phyloP scores from a whole-genome alignment of 2,329 filamentous ascomycete genomes.

The Calonectria pseudoturangicola region DNA sequence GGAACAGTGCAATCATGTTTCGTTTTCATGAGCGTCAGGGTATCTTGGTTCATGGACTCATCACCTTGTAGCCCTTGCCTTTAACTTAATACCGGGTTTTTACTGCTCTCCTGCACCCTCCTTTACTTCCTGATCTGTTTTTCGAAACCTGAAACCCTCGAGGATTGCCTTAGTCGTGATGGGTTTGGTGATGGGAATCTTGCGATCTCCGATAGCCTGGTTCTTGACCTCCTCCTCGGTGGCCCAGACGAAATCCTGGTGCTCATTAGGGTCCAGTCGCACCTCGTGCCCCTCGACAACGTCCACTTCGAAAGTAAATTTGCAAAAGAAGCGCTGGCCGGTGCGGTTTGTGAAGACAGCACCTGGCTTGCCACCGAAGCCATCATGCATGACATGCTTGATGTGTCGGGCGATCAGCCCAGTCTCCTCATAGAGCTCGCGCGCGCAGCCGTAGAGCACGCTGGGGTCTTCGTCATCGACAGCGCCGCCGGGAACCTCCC shows the following conservation, averaged over 20 bases:
- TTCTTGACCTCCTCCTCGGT: constrained; percentile 60
- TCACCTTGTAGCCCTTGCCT: not conserved
- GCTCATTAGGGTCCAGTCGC: constrained; percentile 63
- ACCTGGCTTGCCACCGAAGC: constrained; percentile 46
- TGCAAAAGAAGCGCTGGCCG: constrained; percentile 56
- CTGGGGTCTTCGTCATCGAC: constrained; percentile 64
- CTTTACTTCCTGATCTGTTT: constrained; percentile 26
- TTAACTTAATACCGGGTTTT: not conserved
- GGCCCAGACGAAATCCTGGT: constrained; percentile 63
- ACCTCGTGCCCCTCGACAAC: constrained; percentile 55
- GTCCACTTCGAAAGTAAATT: constrained; percentile 62
- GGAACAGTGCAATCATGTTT: not conserved
- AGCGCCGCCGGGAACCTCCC: constrained; percentile 71
- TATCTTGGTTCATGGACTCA: not conserved
- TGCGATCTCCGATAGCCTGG: constrained; percentile 52
- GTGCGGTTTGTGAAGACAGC: constrained; percentile 60
- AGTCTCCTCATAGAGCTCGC: constrained; percentile 70
- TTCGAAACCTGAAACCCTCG: constrained; percentile 56
- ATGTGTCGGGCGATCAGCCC: constrained; percentile 60
- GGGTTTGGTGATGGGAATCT: constrained; percentile 58
- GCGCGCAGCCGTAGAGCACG: constrained; percentile 65
- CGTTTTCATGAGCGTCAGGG: not conserved
- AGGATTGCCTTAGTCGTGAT: constrained; percentile 54
- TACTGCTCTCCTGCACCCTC: not conserved
- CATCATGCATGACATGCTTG: constrained; percentile 55